Percentiles rank a stretch among this genome's conserved stretches.
These are phyloP conservation scores for Penicillium sp. DNA, from an alignment of 2,329 filamentous ascomycete genomes.

Conservation along the genomic window DNA sequence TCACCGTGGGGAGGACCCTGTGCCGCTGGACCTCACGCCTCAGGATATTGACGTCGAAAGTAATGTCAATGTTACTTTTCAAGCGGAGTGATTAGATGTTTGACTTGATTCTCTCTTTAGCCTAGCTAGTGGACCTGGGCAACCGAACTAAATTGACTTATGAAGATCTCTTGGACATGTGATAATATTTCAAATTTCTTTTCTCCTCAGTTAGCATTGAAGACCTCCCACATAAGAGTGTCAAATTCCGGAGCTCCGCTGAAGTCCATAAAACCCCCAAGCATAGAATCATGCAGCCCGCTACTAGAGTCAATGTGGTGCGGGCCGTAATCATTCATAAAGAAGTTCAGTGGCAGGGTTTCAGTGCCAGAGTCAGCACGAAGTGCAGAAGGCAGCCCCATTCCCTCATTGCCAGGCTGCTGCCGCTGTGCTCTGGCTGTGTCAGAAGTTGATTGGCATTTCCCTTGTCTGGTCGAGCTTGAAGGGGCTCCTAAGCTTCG, in stretches of 20 bases:
- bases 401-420: background rate
- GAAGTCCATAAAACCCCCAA: slow-evolving; percentile 25
- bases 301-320: slow-evolving; percentile 13
- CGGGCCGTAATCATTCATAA: slow-evolving; percentile 17
- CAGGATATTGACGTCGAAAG: slow-evolving; percentile 9
- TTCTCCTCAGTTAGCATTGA: slow-evolving; percentile 11
- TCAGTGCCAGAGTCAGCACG: slow-evolving; percentile 8
- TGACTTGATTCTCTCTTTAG: too few species aligned
- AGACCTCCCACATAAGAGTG: slow-evolving; percentile 30
- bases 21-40: slow-evolving; percentile 12
- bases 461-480: slow-evolving; percentile 6
- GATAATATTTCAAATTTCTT: background rate
- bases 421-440: background rate
- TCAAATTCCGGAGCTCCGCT: slow-evolving; percentile 30
- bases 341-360: slow-evolving; percentile 9
- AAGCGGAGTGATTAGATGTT: background rate
- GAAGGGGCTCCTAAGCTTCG: slow-evolving; percentile 15
- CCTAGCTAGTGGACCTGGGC: background rate
- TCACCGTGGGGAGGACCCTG: background rate
- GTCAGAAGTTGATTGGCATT: background rate
- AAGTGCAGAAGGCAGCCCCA: background rate
- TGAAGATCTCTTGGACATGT: background rate
- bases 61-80: slow-evolving; percentile 9
- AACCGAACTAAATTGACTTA: background rate
- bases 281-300: slow-evolving; percentile 25